A percentile compares a stretch with the other conserved stretches of the same genome.
phyloP scores from a whole-genome alignment of 768 basidiomycete genomes.

The Leccinum sublutescens region DNA sequence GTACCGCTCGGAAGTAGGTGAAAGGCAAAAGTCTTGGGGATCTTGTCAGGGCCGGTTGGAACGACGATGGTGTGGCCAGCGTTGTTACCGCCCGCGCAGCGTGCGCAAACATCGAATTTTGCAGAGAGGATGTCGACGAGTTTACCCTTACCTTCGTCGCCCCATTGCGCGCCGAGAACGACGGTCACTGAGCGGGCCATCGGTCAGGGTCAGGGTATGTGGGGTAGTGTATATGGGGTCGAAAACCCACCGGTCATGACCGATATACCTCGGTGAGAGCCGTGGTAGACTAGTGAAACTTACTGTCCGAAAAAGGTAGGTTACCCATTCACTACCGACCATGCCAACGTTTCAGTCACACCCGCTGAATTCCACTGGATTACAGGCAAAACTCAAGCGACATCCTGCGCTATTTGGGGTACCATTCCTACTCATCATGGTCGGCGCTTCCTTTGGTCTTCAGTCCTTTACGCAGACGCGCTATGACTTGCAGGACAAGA shows the following conservation, averaged over 20 bases:
- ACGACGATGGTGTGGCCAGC: conserved; percentile 98
- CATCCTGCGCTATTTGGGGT: conserved; percentile 79
- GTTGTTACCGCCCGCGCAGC: conserved; percentile 98
- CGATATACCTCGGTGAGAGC: conserved; percentile 9
- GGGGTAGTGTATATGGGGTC: background rate
- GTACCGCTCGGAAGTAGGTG: conserved; percentile 92
- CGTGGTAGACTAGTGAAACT: conserved; percentile 5
- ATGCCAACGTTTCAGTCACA: conserved; percentile 56
- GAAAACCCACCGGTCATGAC: conserved; percentile 25
- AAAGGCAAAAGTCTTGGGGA: conserved; percentile 88
- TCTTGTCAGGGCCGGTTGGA: conserved; percentile 61
- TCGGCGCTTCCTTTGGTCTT: conserved; percentile 83
- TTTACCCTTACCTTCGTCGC: conserved; percentile 93
- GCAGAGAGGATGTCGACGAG: conserved; percentile 95
- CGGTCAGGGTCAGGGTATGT: background rate
- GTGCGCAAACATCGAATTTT: conserved; percentile 87
- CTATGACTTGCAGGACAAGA: conserved; percentile 85
- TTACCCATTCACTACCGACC: background rate
- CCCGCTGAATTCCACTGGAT: conserved; percentile 26
- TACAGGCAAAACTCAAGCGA: conserved; percentile 46
- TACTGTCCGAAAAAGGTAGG: conserved; percentile 18
- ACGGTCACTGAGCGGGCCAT: conserved; percentile 49
- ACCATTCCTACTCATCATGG: conserved; percentile 83
- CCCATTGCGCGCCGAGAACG: conserved; percentile 89
- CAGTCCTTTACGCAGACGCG: conserved; percentile 83